Percentiles rank a stretch among this genome's conserved stretches.
phyloP scores from a whole-genome alignment of 345 rosid genomes.

The Eucalyptus curtisii region DNA sequence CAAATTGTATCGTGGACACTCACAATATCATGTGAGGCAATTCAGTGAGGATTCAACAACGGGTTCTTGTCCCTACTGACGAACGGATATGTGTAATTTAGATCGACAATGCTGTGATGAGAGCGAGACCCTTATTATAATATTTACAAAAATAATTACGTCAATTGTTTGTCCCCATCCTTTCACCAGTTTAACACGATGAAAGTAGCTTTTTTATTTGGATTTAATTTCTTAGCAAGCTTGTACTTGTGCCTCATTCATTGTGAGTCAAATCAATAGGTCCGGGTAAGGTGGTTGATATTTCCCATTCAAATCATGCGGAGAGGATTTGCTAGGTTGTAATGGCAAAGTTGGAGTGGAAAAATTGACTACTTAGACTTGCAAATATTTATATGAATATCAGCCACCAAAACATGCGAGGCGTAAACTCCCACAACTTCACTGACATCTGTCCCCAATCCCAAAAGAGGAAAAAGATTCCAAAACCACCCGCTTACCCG shows the following conservation, averaged over 20 bases:
- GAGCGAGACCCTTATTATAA: rapidly evolving
- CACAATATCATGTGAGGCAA: not conserved
- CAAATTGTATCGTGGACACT: not conserved
- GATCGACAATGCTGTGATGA: rapidly evolving
- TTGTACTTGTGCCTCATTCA: not conserved
- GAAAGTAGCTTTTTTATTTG: not conserved
- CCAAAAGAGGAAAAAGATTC: not conserved
- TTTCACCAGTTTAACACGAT: not conserved
- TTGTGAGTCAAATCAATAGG: not conserved
- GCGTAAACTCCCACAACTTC: not conserved
- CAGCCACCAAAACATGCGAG: not conserved
- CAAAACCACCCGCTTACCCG: not conserved
- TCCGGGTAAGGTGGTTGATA: not conserved
- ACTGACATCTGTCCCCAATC: not conserved
- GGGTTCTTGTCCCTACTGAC: not conserved
- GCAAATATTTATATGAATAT: not conserved
- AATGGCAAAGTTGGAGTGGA: not conserved
- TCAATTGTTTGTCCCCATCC: rapidly evolving
- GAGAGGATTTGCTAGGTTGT: not conserved
- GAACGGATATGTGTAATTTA: not conserved
- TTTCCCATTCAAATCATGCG: not conserved
- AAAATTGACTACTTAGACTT: not conserved
- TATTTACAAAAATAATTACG: not conserved
- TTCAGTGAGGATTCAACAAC: not conserved
- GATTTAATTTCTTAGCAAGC: not conserved